A percentile compares a stretch with the other conserved stretches of the same genome.
phyloP scores from a whole-genome alignment of 805 yeast species.

The Candida tibetensis region DNA sequence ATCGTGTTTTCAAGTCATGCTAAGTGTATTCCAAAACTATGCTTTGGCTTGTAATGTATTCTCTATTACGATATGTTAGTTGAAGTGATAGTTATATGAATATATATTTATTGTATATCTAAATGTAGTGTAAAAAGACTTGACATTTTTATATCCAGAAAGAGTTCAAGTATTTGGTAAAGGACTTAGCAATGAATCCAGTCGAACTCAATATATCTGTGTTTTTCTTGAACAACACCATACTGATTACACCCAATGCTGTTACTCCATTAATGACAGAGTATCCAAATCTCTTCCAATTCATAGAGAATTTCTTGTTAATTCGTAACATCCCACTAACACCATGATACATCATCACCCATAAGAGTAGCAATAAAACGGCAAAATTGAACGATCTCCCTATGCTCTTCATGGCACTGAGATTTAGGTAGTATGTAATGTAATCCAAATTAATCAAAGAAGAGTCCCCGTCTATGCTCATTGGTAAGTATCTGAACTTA shows the following conservation, averaged over 20 bases:
- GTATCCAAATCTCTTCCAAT: conserved; percentile 46
- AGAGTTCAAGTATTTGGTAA: conserved; percentile 24
- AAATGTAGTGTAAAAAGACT: background rate
- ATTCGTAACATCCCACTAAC: conserved; percentile 53
- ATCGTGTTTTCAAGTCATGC: background rate
- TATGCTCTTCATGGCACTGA: conserved; percentile 12
- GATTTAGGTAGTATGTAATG: conserved; percentile 34
- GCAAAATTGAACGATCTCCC: conserved; percentile 28
- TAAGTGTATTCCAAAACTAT: background rate
- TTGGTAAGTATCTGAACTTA: conserved; percentile 50
- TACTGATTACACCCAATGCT: conserved; percentile 34
- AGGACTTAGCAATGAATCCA: conserved; percentile 30
- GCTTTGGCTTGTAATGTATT: background rate
- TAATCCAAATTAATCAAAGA: conserved; percentile 52
- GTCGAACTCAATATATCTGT: conserved; percentile 15
- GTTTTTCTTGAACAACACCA: conserved; percentile 24
- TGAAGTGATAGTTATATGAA: background rate
- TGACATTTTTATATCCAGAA: conserved; percentile 8
- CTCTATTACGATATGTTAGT: background rate
- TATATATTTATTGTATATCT: background rate
- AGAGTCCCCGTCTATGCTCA: conserved; percentile 62
- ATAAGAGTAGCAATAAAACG: conserved; percentile 32
- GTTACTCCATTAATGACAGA: conserved; percentile 35
- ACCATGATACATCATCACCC: conserved; percentile 50
- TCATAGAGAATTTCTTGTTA: conserved; percentile 35